Evolutionary conservation across 2,329 filamentous ascomycete species (phyloP).

Genomic region (Sporothrix brunneoviolacea): DNA sequence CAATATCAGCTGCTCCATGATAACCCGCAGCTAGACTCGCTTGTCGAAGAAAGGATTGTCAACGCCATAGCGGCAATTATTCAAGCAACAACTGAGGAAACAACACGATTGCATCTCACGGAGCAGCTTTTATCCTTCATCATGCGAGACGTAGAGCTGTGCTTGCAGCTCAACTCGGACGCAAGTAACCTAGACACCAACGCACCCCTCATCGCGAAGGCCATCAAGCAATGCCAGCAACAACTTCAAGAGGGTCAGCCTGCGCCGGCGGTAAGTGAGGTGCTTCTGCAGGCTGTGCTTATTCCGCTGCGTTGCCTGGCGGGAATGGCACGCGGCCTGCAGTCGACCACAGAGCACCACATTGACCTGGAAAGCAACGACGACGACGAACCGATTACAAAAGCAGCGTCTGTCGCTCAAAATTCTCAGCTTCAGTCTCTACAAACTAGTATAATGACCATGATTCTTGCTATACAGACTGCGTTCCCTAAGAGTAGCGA

Average conservation of each 20-base stretch:
- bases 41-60: constrained; percentile 66
- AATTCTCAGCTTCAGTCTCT: constrained; percentile 26
- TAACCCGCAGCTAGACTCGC: constrained; percentile 54
- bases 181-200: constrained; percentile 15
- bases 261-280: constrained; percentile 31
- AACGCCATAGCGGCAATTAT: constrained; percentile 69
- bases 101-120: constrained; percentile 47
- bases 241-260: constrained; percentile 6
- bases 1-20: constrained; percentile 63
- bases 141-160: constrained; percentile 51
- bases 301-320: constrained; percentile 60
- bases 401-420: not conserved
- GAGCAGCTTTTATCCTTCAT: constrained; percentile 55
- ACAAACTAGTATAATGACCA: constrained; percentile 41
- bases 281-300: constrained; percentile 43
- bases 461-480: constrained; percentile 40
- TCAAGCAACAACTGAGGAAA: constrained; percentile 59
- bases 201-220: constrained; percentile 18
- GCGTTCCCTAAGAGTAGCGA: constrained; percentile 57
- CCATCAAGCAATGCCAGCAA: constrained; percentile 20
- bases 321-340: constrained; percentile 65
- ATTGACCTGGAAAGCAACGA: constrained; percentile 55
- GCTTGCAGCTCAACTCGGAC: constrained; percentile 29
- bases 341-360: constrained; percentile 57
- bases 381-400: not conserved